Evolutionary conservation across 164 flowering plant species (phyloP).

Genomic region (Berberis thunbergii): DNA sequence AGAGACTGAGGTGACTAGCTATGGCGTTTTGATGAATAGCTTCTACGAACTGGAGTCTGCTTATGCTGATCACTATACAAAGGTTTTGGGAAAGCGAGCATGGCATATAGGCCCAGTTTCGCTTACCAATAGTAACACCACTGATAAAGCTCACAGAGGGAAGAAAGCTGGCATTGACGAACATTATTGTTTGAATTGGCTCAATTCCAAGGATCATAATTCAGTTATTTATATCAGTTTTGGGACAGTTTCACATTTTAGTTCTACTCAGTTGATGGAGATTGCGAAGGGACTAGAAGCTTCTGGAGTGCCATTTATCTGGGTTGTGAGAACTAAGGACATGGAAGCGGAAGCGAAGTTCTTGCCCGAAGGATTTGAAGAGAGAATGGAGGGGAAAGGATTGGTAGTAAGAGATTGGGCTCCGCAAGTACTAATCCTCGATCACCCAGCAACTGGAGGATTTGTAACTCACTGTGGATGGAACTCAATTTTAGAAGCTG

Average conservation of each 20-base stretch:
- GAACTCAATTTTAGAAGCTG: constrained; percentile 23
- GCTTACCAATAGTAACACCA: constrained; percentile 14
- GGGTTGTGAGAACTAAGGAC: constrained; percentile 11
- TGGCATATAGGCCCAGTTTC: constrained; percentile 50
- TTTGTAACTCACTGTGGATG: constrained; percentile 4
- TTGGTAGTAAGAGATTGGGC: constrained; percentile 34
- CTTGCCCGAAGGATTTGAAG: constrained; percentile 23
- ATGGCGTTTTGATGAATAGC: constrained; percentile 38
- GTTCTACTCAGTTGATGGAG: constrained; percentile 6
- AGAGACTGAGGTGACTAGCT: constrained; percentile 21
- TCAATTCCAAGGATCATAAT: constrained; percentile 9
- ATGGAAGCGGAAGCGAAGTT: constrained; percentile 1
- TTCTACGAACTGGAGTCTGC: constrained; percentile 26
- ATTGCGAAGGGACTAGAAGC: constrained; percentile 15
- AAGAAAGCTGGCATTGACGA: constrained; percentile 4
- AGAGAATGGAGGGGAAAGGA: constrained; percentile 20
- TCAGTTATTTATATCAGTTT: constrained; percentile 14
- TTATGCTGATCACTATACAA: constrained; percentile 3
- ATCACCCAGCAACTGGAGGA: constrained; percentile 25
- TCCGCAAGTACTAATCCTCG: constrained; percentile 28
- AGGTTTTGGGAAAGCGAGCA: constrained; percentile 9
- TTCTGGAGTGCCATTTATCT: constrained; percentile 9
- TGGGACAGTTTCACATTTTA: constrained; percentile 8
- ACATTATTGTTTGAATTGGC: constrained; percentile 15
- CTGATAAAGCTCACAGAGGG: constrained; percentile 16